Conservation (phyloP, 2,329 filamentous ascomycete species). For the Arachnomyces sp. region DNA sequence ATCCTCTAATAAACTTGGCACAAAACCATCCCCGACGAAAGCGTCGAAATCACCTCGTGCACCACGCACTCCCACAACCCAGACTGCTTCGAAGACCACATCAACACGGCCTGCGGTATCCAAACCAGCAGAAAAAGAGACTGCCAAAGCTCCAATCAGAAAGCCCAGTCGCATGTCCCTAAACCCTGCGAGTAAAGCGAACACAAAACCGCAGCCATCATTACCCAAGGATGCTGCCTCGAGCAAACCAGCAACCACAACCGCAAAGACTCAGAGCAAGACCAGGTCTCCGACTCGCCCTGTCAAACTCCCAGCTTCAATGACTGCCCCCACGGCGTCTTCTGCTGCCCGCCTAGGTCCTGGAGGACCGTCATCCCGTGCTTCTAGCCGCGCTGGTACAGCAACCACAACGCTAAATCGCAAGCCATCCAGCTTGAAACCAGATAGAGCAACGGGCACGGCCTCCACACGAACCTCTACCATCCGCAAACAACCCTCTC, state of each 20-base stretch:
- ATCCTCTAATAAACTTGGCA: conserved; percentile 13
- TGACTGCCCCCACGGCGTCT: conserved; percentile 33
- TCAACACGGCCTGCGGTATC: conserved; percentile 12
- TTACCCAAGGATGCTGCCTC: conserved; percentile 19
- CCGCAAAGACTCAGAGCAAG: conserved; percentile 12
- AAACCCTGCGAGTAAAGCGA: conserved; percentile 21
- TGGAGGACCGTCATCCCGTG: conserved; percentile 15
- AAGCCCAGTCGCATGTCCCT: conserved; percentile 26
- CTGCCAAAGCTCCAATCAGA: conserved; percentile 19
- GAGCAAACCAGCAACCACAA: conserved; percentile 1
- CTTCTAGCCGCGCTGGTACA: conserved; percentile 21
- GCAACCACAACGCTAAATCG: conserved; percentile 22
- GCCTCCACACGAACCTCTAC: conserved; percentile 11
- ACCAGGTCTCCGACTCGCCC: conserved; percentile 34
- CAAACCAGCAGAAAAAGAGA: conserved; percentile 21
- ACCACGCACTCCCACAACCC: conserved; percentile 5
- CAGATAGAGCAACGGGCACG: conserved; percentile 14
- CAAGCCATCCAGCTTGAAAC: conserved; percentile 15
- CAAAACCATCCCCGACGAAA: conserved; percentile 15
- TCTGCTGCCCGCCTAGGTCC: conserved; percentile 26
- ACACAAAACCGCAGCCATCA: conserved; percentile 20
- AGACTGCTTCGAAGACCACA: conserved; percentile 13
- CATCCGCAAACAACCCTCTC: conserved; percentile 20
- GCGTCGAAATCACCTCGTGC: conserved; percentile 15
- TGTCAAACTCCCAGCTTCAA: conserved; percentile 32